These are phyloP conservation scores for Pharnaceum exiguum DNA, from an alignment of 148 eudicot genomes.

Conservation along the genomic window DNA sequence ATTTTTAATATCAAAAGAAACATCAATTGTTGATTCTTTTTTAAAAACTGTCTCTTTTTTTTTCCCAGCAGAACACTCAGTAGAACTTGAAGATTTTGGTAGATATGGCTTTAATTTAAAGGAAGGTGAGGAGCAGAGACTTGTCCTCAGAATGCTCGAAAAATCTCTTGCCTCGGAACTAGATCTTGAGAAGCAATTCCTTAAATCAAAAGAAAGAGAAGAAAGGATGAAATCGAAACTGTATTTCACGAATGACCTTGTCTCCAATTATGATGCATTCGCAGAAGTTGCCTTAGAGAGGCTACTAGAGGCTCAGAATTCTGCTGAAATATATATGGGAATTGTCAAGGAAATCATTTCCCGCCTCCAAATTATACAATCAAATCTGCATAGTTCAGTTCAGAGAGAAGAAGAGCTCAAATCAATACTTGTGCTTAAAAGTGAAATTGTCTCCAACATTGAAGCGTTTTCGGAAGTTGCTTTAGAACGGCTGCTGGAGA, in stretches of 20 bases:
- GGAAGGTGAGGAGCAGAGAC: conserved; percentile 41
- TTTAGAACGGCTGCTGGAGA: too few species aligned
- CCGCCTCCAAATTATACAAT: conserved; percentile 43
- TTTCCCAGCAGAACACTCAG: conserved; percentile 38
- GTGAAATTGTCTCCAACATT: conserved; percentile 29
- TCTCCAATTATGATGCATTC: conserved; percentile 56
- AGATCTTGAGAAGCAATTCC: conserved; percentile 63
- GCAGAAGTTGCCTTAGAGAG: conserved; percentile 67
- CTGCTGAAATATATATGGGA: conserved; percentile 57
- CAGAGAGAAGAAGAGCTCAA: conserved; percentile 53
- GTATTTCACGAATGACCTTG: conserved; percentile 44
- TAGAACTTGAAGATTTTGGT: conserved; percentile 11
- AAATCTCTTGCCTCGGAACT: conserved; percentile 68
- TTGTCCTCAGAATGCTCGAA: conserved; percentile 68
- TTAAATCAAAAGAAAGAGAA: conserved; percentile 50
- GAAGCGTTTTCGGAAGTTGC: conserved; percentile 23
- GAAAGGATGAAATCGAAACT: conserved; percentile 60
- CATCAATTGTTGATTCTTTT: conserved; percentile 37
- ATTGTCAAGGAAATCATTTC: conserved; percentile 56
- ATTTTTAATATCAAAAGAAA: background rate
- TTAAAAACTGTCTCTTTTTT: conserved; percentile 11
- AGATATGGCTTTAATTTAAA: conserved; percentile 30
- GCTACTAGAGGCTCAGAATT: conserved; percentile 73
- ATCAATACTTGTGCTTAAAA: conserved; percentile 36
- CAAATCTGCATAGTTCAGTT: conserved; percentile 42